Percentiles rank a stretch among this genome's conserved stretches.
These are phyloP conservation scores for Porpolomopsis calyptriformis DNA, from an alignment of 768 basidiomycete species.

Conservation along the genomic window DNA sequence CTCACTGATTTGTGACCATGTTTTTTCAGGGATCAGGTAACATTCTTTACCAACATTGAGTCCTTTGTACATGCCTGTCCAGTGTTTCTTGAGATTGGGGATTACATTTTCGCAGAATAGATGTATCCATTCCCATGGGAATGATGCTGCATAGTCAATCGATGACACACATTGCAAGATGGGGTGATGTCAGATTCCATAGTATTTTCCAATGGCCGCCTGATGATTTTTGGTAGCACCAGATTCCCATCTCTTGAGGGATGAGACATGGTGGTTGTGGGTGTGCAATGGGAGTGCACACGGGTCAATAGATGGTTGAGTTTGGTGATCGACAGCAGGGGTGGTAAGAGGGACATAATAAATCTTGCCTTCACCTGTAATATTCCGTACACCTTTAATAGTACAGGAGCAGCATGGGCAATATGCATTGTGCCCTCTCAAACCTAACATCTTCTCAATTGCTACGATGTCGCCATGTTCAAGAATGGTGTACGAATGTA, in stretches of 20 bases:
- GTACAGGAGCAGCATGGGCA: constrained; percentile 26
- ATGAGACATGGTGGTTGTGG: constrained; percentile 11
- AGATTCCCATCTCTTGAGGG: neutral
- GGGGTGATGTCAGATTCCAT: constrained; percentile 22
- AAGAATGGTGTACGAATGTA: constrained; percentile 20
- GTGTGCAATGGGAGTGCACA: constrained; percentile 13
- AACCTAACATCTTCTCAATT: constrained; percentile 19
- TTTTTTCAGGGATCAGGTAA: constrained; percentile 17
- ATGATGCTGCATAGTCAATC: constrained; percentile 19
- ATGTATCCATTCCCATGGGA: constrained; percentile 38
- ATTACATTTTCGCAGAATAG: constrained; percentile 32
- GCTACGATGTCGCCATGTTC: constrained; percentile 24
- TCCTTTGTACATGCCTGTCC: constrained; percentile 31
- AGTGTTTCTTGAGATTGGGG: constrained; percentile 25
- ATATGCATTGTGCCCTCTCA: constrained; percentile 28
- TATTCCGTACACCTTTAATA: constrained; percentile 17
- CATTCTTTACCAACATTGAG: constrained; percentile 20
- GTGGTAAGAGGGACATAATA: constrained; percentile 18
- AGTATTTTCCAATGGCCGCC: constrained; percentile 14
- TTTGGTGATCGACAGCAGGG: constrained; percentile 6
- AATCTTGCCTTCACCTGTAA: constrained; percentile 5
- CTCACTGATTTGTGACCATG: constrained; percentile 27
- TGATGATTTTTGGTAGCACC: neutral
- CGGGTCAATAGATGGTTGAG: constrained; percentile 6
- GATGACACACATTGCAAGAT: constrained; percentile 19